Evolutionary conservation across 441 rosid species (phyloP).

Genomic region (Lepidium campestre): DNA sequence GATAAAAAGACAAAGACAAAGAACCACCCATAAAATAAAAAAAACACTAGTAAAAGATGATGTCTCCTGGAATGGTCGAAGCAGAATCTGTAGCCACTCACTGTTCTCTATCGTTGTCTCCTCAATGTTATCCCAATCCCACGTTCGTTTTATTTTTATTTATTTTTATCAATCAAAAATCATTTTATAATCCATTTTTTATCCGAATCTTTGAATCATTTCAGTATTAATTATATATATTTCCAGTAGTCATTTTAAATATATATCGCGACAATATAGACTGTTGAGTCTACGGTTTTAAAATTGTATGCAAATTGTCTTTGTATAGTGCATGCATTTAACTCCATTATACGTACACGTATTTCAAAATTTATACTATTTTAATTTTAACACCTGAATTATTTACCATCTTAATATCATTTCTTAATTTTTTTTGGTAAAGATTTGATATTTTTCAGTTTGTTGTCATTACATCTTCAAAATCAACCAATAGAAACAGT

Average conservation of each 20-base stretch:
- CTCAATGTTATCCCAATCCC: constrained; percentile 17
- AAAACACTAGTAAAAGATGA: constrained; percentile 13
- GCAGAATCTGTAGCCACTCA: constrained; percentile 45
- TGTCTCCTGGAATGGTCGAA: constrained; percentile 26
- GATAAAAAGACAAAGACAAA: not conserved
- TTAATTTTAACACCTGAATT: not conserved
- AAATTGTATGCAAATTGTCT: not conserved
- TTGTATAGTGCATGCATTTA: not conserved
- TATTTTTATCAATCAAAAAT: not conserved
- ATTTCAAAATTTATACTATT: not conserved
- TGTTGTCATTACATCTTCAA: not conserved
- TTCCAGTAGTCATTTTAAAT: not conserved
- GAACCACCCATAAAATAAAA: not conserved
- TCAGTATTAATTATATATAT: not conserved
- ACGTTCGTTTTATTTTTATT: constrained; percentile 11
- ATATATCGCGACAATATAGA: constrained; percentile 7
- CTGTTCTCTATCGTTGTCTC: constrained; percentile 29
- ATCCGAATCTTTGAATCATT: not conserved
- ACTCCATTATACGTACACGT: not conserved
- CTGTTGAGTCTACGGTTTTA: not conserved
- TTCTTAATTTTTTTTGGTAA: not conserved
- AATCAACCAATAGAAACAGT: not conserved
- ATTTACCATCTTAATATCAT: not conserved
- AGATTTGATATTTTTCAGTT: not conserved
- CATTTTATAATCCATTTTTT: not conserved